These are phyloP conservation scores for Xylaria venustula DNA, from an alignment of 495 filamentous ascomycete genomes.

Conservation along the genomic window DNA sequence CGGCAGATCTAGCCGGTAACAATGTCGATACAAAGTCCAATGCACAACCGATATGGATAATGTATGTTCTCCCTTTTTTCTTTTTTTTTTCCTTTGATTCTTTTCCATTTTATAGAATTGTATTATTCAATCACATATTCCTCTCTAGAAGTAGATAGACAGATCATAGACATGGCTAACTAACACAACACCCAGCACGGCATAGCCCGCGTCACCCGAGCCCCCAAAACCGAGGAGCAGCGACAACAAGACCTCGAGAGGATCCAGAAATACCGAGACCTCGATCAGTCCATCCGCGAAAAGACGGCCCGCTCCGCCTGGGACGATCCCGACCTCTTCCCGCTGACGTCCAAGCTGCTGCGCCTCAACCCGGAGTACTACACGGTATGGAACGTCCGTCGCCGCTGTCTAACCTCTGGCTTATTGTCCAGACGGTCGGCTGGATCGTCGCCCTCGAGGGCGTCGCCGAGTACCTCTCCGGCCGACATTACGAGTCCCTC, in stretches of 20 bases:
- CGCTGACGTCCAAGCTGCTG: slow-evolving; percentile 76
- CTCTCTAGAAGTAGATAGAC: neutral
- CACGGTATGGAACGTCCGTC: slow-evolving; percentile 95
- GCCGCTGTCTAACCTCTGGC: slow-evolving; percentile 60
- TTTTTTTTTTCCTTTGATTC: neutral
- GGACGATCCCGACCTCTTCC: slow-evolving; percentile 59
- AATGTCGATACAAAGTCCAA: neutral
- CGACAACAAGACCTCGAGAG: slow-evolving; percentile 67
- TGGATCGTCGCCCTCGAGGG: slow-evolving; percentile 54
- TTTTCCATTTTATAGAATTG: neutral
- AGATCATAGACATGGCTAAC: slow-evolving; percentile 19
- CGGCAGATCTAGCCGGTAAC: neutral
- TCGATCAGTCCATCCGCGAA: slow-evolving; percentile 63
- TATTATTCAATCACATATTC: neutral
- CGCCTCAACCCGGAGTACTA: slow-evolving; percentile 95
- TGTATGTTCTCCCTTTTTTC: slow-evolving; percentile 33
- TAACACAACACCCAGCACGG: slow-evolving; percentile 67
- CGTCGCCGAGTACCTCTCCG: slow-evolving; percentile 56
- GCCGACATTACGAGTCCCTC: slow-evolving; percentile 50
- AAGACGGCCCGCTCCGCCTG: slow-evolving; percentile 58
- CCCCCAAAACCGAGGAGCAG: slow-evolving; percentile 63
- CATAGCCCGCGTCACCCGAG: slow-evolving; percentile 61
- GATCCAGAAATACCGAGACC: slow-evolving; percentile 73
- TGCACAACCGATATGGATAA: slow-evolving; percentile 45
- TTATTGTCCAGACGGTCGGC: slow-evolving; percentile 50